Conservation (phyloP, 257 asterid genomes). For the Lantana camara region DNA sequence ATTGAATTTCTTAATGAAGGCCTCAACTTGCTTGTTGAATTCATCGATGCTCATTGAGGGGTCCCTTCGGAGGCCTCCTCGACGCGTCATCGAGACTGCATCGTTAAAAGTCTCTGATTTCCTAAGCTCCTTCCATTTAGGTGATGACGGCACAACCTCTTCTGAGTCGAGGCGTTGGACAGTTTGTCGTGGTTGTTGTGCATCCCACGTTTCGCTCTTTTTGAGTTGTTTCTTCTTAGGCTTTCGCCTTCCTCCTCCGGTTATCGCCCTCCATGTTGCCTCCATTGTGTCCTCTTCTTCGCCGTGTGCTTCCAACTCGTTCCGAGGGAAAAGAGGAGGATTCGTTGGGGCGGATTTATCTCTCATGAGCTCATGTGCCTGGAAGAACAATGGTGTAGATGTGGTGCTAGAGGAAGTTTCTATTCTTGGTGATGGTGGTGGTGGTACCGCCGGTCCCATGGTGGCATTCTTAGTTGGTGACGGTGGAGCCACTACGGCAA, state of each 20-base stretch:
- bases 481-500: background rate
- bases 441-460: background rate
- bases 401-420: background rate
- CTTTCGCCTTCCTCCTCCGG: constrained; percentile 29
- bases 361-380: too few species aligned
- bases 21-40: constrained; percentile 52
- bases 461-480: background rate
- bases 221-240: constrained; percentile 36
- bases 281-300: constrained; percentile 44
- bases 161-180: constrained; percentile 35
- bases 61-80: constrained; percentile 65
- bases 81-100: constrained; percentile 43
- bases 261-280: constrained; percentile 68
- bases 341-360: background rate
- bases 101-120: constrained; percentile 72
- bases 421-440: background rate
- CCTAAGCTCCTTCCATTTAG: constrained; percentile 52
- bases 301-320: background rate
- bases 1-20: constrained; percentile 56
- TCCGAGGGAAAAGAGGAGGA: background rate
- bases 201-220: constrained; percentile 55
- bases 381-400: background rate
- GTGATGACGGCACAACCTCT: constrained; percentile 34
- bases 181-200: constrained; percentile 15
- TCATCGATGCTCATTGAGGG: constrained; percentile 52